These are phyloP conservation scores for Aspergillus tanneri DNA, from an alignment of 2,329 filamentous ascomycete species.

Conservation along the genomic window DNA sequence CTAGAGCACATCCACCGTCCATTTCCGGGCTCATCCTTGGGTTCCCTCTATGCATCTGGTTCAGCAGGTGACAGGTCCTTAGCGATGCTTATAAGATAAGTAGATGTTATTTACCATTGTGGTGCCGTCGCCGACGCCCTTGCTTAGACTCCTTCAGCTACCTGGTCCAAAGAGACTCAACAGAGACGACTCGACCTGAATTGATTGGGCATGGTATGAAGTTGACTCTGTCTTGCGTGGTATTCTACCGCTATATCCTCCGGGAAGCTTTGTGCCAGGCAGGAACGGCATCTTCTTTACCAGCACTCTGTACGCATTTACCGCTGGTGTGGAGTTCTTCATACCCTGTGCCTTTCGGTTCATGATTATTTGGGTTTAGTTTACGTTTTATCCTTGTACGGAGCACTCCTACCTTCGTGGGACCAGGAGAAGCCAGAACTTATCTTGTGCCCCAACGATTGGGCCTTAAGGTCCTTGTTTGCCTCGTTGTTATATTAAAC, in stretches of 20 bases:
- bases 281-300: constrained; percentile 14
- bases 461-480: constrained; percentile 12
- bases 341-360: constrained; percentile 9
- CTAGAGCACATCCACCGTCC: constrained; percentile 14
- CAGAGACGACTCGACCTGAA: constrained; percentile 7
- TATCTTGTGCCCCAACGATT: constrained; percentile 19
- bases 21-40: constrained; percentile 19
- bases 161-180: constrained; percentile 12
- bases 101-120: constrained; percentile 16
- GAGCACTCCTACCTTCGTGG: constrained; percentile 4
- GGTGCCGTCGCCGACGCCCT: constrained; percentile 11
- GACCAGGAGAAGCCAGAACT: constrained; percentile 16
- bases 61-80: background rate
- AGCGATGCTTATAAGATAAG: constrained; percentile 2
- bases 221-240: constrained; percentile 1
- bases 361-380: constrained; percentile 6
- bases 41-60: constrained; percentile 6
- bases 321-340: constrained; percentile 16
- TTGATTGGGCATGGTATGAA: constrained; percentile 12
- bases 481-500: constrained; percentile 12
- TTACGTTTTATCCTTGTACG: constrained; percentile 2
- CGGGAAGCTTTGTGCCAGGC: constrained; percentile 15
- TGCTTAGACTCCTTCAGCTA: constrained; percentile 18
- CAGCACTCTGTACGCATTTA: constrained; percentile 7
- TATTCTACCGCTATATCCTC: constrained; percentile 9